Conservation (phyloP, 495 filamentous ascomycete genomes). For the Clohesyomyces aquaticus region DNA sequence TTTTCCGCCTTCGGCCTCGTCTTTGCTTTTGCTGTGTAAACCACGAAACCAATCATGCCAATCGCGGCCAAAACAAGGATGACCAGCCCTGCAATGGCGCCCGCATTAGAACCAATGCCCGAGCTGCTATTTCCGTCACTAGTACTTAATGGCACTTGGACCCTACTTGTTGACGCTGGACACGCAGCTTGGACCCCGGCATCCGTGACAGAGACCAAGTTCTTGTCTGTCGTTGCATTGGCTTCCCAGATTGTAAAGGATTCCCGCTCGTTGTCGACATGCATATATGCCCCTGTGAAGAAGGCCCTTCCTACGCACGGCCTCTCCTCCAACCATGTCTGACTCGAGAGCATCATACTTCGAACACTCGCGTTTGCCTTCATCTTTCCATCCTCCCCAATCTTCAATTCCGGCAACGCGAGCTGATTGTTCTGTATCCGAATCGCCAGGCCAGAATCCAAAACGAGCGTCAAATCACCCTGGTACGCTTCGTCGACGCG, state of each 20-base stretch:
- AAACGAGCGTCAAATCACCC: slow-evolving; percentile 39
- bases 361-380: slow-evolving; percentile 31
- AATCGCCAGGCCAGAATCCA: slow-evolving; percentile 13
- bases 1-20: background rate
- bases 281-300: slow-evolving; percentile 49
- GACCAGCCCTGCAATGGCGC: background rate
- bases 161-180: background rate
- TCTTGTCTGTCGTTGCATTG: slow-evolving; percentile 30
- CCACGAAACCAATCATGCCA: background rate
- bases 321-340: slow-evolving; percentile 40
- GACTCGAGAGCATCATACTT: slow-evolving; percentile 43
- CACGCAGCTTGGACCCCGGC: background rate
- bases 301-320: slow-evolving; percentile 49
- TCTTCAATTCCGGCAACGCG: slow-evolving; percentile 41
- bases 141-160: background rate
- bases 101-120: background rate
- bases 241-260: slow-evolving; percentile 44
- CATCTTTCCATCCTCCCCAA: slow-evolving; percentile 35
- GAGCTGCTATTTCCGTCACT: background rate
- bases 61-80: background rate
- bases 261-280: slow-evolving; percentile 45
- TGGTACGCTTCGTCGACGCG: slow-evolving; percentile 29
- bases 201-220: slow-evolving; percentile 34
- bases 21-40: background rate
- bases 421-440: slow-evolving; percentile 48